Evolutionary conservation across 495 filamentous ascomycete species (phyloP), one percentile per base, ranked within the genome.

Genomic region (Zalerion maritima): DNA sequence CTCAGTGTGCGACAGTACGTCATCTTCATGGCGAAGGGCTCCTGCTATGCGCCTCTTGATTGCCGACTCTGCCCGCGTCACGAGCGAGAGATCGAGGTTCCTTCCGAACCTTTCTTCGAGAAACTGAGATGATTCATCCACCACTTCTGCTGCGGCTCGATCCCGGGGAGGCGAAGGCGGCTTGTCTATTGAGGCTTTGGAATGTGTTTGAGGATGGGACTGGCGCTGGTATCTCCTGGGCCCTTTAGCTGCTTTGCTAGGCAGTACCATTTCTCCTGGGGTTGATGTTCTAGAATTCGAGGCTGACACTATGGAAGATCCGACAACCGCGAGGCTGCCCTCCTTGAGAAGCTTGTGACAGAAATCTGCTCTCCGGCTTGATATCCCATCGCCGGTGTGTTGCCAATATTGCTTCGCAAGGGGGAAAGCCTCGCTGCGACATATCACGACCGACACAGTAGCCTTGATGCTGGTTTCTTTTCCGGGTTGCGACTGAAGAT

Each of bases 91-190:
- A 40, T 82, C 83, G 10, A 97, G 62, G 42, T 96, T 96, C 9
- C 89, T 69, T 7, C 89, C 89, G 50, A 92, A 96, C 11, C 89
- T 71, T 56, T 97, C 89, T 50, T 97, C 89, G 6, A 97, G 70
- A 40, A 91, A 96, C 24, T 73, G 74, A 9, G 67, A 67, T 29
- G 71, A 74, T 42, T 93, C 86, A 21, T 73, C 72, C 2, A 58
- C 58, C 5, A 20, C 29, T 11, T 49, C 36, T 18, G 35, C 37
- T 9, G 53, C 42, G 16, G 21, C 17, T 6, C 37, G 21, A 9
- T 21, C 31, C 12, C 41, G 29, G 12, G 23, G 24, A n/a, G n/a
- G n/a, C n/a, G n/a, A n/a, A n/a, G n/a, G n/a, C n/a, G n/a, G n/a
- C n/a, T n/a, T n/a, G n/a, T n/a, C n/a, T n/a, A n/a, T n/a, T n/a